phyloP scores from a whole-genome alignment of 2,329 filamentous ascomycete genomes.

The Penicillium oxalicum region DNA sequence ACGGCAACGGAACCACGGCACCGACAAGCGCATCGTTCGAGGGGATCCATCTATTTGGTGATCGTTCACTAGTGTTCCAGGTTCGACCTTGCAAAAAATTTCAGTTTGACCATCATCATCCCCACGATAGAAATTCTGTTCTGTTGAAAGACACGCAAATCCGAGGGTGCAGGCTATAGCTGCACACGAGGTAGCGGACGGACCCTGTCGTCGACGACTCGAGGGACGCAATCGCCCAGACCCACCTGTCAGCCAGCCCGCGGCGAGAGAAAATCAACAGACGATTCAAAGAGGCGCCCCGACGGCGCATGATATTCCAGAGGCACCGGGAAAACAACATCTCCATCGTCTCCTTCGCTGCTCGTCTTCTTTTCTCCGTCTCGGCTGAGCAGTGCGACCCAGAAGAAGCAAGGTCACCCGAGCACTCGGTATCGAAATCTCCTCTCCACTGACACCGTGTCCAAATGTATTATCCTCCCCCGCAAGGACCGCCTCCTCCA shows the following conservation, averaged over 20 bases:
- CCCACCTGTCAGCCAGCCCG: conserved; percentile 15
- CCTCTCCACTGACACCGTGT: not conserved
- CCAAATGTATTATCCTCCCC: conserved; percentile 16
- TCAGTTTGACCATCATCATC: too few species aligned
- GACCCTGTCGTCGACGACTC: too few species aligned
- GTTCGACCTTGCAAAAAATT: too few species aligned
- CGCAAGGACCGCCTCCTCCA: conserved; percentile 13
- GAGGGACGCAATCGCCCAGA: not conserved
- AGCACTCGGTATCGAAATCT: not conserved
- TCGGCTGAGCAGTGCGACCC: too few species aligned
- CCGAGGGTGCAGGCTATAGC: too few species aligned
- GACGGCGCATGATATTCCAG: not conserved
- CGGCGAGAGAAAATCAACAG: not conserved
- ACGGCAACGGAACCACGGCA: not conserved
- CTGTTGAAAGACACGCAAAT: too few species aligned
- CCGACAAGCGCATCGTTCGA: not conserved
- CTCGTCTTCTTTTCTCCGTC: not conserved
- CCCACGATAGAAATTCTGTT: too few species aligned
- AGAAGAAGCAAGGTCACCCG: not conserved
- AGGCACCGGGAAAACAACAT: too few species aligned
- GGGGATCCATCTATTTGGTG: not conserved
- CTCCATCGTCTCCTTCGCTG: not conserved
- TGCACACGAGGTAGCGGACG: too few species aligned
- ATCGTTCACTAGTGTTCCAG: too few species aligned
- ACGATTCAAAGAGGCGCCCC: not conserved